phyloP scores from a whole-genome alignment of 2,329 filamentous ascomycete genomes.

The Trichocomaceae sp. region DNA sequence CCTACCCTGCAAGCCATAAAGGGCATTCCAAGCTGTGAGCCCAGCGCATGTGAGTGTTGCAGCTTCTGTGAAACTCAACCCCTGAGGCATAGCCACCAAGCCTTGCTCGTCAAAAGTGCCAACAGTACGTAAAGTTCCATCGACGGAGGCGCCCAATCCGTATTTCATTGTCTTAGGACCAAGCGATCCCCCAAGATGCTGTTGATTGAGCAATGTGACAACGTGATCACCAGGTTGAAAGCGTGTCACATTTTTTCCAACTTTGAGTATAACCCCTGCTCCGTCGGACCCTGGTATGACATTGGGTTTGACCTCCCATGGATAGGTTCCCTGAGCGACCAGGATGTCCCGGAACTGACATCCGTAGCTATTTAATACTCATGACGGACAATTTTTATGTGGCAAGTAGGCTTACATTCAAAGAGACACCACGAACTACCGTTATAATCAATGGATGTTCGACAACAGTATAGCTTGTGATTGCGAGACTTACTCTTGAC shows the following conservation, averaged over 20 bases:
- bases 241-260: conserved; percentile 44
- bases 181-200: neutral
- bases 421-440: neutral
- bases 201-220: conserved; percentile 1
- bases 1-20: conserved; percentile 43
- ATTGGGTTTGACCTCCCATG: neutral
- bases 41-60: conserved; percentile 43
- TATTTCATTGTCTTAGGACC: neutral
- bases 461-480: neutral
- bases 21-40: conserved; percentile 47
- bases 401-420: neutral
- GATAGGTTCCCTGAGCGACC: neutral
- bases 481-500: conserved; percentile 1
- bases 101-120: conserved; percentile 44
- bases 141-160: conserved; percentile 38
- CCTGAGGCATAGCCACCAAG: conserved; percentile 41
- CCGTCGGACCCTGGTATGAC: conserved; percentile 55
- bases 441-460: neutral
- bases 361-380: neutral
- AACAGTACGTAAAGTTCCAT: conserved; percentile 45
- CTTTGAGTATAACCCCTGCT: conserved; percentile 51
- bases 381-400: neutral
- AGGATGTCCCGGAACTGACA: neutral
- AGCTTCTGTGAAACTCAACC: conserved; percentile 42
- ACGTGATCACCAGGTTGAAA: conserved; percentile 11